Evolutionary conservation across 2,329 filamentous ascomycete genomes (phyloP), one percentile per base, ranked within the genome.

Genomic region (Aureobasidium subglaciale): DNA sequence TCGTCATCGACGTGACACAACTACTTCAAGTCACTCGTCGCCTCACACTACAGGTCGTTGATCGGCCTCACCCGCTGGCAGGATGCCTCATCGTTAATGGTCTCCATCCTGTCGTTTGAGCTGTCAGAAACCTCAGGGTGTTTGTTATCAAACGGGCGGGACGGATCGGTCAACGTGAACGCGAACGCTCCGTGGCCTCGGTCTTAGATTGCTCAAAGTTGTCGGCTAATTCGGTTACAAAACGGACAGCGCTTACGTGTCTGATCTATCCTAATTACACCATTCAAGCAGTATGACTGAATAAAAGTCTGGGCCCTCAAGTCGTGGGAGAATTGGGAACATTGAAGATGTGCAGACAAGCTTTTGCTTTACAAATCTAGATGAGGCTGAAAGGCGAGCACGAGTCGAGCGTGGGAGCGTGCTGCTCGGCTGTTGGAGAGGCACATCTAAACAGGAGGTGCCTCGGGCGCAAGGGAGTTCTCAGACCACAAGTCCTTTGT

Each of bases 131-230:
- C n/a, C 27, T 32, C 18, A 27, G 16, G 30, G 13, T 34, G 43
- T 25, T 48, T 34, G 43, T 25, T 48, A 18, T 35, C 20, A 48
- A 48, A 29, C 29, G 43, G 29, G 11, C 43, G 43, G 43, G 18
- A 48, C 43, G 43, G 43, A 7, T 48, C 43, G 43, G 43, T 25
- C 43, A 48, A 45, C 42, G 42, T 45, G 42, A 30, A 34, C 27
- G 29, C 34, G 29, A 24, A 35, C 43, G 43, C 35, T 48, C 43
- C 43, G 43, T 6, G n/a, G 43, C 43, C 43, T 48, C 43, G 43
- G 43, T 48, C 30, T 25, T 30, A 35, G 29, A 15, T 29, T 48
- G 43, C 24, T 32, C n/a, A n/a, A n/a, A n/a, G 27, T 15, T 15
- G 29, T 24, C 43, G 43, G 43, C 43, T 48, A 46, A 29, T 43